Percentiles rank a stretch among this genome's conserved stretches.
These are phyloP conservation scores for Botrytis galanthina DNA, from an alignment of 2,329 filamentous ascomycete species.

Conservation along the genomic window DNA sequence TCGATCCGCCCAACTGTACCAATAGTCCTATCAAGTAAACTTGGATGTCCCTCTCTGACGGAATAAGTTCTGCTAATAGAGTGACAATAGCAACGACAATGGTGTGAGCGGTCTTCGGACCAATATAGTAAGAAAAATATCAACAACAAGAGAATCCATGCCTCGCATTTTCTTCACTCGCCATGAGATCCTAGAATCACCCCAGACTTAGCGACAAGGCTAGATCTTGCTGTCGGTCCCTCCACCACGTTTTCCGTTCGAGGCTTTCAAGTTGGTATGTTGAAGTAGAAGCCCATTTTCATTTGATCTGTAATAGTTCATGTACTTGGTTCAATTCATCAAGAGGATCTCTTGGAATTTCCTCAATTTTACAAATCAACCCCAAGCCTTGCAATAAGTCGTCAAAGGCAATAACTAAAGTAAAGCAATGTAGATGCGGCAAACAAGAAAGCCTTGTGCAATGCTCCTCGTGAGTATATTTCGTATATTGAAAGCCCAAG, in stretches of 20 bases:
- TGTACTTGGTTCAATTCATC: neutral
- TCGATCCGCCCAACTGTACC: neutral
- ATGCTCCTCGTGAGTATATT: neutral
- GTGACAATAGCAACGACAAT: neutral
- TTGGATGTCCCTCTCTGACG: neutral
- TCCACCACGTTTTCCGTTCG: too few species aligned
- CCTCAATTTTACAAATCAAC: neutral
- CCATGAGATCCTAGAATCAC: neutral
- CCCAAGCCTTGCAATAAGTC: neutral
- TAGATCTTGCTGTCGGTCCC: neutral
- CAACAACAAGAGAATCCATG: neutral
- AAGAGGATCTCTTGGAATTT: neutral
- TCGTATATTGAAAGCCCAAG: neutral
- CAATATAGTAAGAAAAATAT: neutral
- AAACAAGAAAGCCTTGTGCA: neutral
- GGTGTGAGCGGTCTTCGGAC: neutral
- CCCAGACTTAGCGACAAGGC: neutral
- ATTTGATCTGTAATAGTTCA: neutral
- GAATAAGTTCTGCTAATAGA: neutral
- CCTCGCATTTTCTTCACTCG: neutral
- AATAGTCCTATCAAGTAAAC: neutral
- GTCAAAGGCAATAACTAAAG: neutral
- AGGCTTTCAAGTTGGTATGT: neutral
- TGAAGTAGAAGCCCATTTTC: neutral
- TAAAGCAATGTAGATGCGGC: neutral